Percentiles rank a stretch among this genome's conserved stretches.
Conservation (phyloP, 495 filamentous ascomycete genomes). For the Durotheca rogersii region DNA sequence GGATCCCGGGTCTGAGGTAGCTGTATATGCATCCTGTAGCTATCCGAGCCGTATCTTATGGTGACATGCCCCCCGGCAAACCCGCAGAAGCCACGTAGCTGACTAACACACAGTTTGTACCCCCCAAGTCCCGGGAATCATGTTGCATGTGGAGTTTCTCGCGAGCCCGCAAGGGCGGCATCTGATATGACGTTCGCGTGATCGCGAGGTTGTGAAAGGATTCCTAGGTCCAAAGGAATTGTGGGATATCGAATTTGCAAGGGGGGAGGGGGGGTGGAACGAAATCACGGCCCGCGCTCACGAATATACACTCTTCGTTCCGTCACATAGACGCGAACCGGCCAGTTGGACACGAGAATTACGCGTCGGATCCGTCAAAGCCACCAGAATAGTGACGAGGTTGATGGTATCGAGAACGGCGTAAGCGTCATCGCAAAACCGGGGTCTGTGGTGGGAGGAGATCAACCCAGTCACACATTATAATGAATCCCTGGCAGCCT, state of each 20-base stretch:
- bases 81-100: conserved; percentile 17
- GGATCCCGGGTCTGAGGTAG: conserved; percentile 12
- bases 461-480: conserved; percentile 12
- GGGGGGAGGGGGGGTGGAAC: not conserved
- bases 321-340: not conserved
- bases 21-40: conserved; percentile 9
- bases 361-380: not conserved
- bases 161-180: not conserved
- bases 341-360: not conserved
- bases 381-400: conserved; percentile 10
- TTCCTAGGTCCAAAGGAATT: not conserved
- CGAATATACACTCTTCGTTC: not conserved
- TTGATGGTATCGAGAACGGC: not conserved
- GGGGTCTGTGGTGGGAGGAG: conserved; percentile 2
- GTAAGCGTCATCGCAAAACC: not conserved
- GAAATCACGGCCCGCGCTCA: conserved; percentile 17
- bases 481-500: not conserved
- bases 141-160: not conserved
- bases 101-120: conserved; percentile 1
- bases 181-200: conserved; percentile 1
- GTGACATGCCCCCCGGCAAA: conserved; percentile 4
- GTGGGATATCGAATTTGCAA: not conserved
- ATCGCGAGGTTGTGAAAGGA: not conserved
- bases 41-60: conserved; percentile 16
- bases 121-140: conserved; percentile 1